Conservation (phyloP, 2,329 filamentous ascomycete genomes). For the Tothia fuscella region DNA sequence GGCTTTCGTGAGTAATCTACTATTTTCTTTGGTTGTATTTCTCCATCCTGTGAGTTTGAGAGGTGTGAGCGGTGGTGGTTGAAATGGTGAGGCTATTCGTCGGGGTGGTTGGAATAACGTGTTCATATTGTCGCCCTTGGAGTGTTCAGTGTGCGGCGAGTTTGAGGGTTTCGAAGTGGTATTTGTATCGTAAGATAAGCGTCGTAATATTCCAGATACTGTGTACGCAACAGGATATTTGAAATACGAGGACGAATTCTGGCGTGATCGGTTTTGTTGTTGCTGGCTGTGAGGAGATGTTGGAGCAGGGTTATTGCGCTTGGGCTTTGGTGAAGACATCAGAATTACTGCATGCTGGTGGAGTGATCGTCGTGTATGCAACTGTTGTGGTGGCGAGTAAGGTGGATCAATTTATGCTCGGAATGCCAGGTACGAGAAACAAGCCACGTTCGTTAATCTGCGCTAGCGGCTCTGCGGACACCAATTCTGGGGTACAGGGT, state of each 20-base stretch:
- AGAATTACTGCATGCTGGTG: no score
- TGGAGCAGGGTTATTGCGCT: no score
- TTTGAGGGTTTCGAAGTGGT: not conserved
- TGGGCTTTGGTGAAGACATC: no score
- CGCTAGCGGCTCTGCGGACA: no score
- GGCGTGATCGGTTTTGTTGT: no score
- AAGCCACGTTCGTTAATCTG: no score
- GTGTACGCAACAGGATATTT: conserved; percentile 38
- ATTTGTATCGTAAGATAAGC: conserved; percentile 30
- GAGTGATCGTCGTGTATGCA: no score
- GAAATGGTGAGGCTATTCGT: conserved; percentile 64
- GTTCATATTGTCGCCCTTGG: not conserved
- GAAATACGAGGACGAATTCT: conserved; percentile 31
- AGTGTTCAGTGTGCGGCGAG: not conserved
- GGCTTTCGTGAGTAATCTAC: conserved; percentile 55
- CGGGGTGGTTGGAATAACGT: conserved; percentile 33
- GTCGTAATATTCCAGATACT: conserved; percentile 33
- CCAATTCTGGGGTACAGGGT: no score
- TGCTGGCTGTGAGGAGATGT: no score
- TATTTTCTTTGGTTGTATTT: conserved; percentile 44
- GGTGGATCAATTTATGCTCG: no score
- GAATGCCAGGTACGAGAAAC: no score
- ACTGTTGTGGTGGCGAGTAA: no score
- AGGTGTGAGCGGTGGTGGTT: conserved; percentile 79
- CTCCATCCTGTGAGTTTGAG: conserved; percentile 57